Evolutionary conservation across 2,329 filamentous ascomycete genomes (phyloP).

Genomic region (Didymella sp.): DNA sequence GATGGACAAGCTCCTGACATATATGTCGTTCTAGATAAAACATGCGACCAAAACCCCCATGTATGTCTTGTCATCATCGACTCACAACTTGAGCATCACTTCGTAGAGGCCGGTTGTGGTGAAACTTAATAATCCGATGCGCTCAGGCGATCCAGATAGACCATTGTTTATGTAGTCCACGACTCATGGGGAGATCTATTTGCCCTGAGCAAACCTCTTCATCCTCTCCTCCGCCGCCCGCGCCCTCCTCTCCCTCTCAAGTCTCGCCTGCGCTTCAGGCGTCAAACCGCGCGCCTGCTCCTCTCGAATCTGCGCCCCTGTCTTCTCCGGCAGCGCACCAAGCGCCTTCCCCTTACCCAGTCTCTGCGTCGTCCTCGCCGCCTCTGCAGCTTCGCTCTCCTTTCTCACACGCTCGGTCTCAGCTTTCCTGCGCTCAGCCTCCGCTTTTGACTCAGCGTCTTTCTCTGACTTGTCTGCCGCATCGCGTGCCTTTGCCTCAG

Average conservation of each 20-base stretch:
- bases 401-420: conserved; percentile 76
- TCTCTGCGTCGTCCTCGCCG: conserved; percentile 59
- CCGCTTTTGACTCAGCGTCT: conserved; percentile 68
- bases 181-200: too few relatives aligned
- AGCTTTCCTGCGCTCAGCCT: conserved; percentile 68
- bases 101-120: too few relatives aligned
- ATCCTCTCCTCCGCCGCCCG: conserved; percentile 91
- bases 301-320: conserved; percentile 79
- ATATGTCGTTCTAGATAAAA: too few relatives aligned
- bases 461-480: conserved; percentile 74
- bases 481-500: conserved; percentile 73
- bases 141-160: too few relatives aligned
- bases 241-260: conserved; percentile 89
- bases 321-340: conserved; percentile 68
- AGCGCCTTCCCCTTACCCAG: conserved; percentile 60
- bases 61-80: too few relatives aligned
- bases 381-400: conserved; percentile 58
- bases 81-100: too few relatives aligned
- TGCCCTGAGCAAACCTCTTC: conserved; percentile 55
- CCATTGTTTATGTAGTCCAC: too few relatives aligned
- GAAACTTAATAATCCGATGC: too few relatives aligned
- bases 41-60: too few relatives aligned
- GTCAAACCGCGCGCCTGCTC: conserved; percentile 86
- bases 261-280: conserved; percentile 80
- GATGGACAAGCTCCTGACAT: too few relatives aligned